Evolutionary conservation across 2,329 filamentous ascomycete species (phyloP), one percentile per base, ranked within the genome.

Genomic region (Penicillium sclerotiorum): DNA sequence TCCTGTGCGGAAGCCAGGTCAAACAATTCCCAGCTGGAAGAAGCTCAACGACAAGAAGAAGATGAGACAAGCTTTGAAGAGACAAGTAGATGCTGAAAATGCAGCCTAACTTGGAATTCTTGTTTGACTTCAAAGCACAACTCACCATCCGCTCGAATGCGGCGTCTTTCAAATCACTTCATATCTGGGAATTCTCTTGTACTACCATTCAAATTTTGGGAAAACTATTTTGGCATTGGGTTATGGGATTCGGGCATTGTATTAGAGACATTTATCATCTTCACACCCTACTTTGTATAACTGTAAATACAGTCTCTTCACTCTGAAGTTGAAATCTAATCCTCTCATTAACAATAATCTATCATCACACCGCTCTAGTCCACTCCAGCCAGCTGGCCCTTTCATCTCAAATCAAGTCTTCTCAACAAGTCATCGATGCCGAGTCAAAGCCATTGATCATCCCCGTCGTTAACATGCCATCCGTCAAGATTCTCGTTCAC

Each of bases 31-130:
- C n/a, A 66, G 61, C 32, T 73, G 71, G 71, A 69, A 75, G 64
- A 75, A 74, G 50, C 67, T 74, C 49, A 70, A 68, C 56, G 65
- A 71, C 48, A 77, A 75, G 58, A 73, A 71, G 57, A 73, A 65
- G 61, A 40, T 66, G 30, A 70, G 72, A 55, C 72, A 75, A 47
- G 69, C 70, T 21, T 68, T 66, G 51, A 72, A 73, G 57, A 68
- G 73, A 49, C 62, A 70, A 44, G 44, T 33, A 1, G 28, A 43
- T 20, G 50, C 52, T 44, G 52, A 55, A 17, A 44, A 55, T 36
- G 43, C 35, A 25, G 47, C 47, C 18, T 47, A 22, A 21, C 22
- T 4, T 28, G 15, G 32, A n/a, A 15, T 12, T 41, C 4, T 33
- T 36, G 28, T 5, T n/a, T 22, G 15, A n/a, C 23, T 27, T 8